phyloP scores from a whole-genome alignment of 2,329 filamentous ascomycete genomes.

The Neonectria faginata region DNA sequence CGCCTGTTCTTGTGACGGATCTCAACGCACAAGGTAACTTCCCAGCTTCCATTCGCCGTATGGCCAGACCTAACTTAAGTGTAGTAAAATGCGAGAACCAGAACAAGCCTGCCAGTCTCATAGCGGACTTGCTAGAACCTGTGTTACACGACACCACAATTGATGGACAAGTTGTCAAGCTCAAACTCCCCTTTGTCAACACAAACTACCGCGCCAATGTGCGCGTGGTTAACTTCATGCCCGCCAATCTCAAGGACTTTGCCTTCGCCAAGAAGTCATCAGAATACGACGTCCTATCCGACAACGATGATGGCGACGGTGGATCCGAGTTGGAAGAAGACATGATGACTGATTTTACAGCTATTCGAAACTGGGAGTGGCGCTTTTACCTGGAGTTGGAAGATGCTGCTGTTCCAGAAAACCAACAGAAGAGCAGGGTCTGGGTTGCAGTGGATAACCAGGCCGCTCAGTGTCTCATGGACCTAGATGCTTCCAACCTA shows the following conservation, averaged over 20 bases:
- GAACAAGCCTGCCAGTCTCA: conserved; percentile 49
- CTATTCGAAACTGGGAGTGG: conserved; percentile 77
- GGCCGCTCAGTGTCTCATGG: conserved; percentile 61
- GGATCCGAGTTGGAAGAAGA: conserved; percentile 43
- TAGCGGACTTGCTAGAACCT: conserved; percentile 57
- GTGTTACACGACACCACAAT: conserved; percentile 57
- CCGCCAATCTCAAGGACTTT: conserved; percentile 78
- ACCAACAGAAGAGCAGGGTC: conserved; percentile 59
- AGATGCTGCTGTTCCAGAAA: conserved; percentile 62
- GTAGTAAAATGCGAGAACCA: conserved; percentile 61
- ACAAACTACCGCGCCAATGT: conserved; percentile 75
- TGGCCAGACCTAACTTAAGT: conserved; percentile 23
- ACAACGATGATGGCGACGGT: conserved; percentile 47
- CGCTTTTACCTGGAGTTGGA: conserved; percentile 83
- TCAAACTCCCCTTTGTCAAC: conserved; percentile 79
- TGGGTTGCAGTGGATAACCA: conserved; percentile 76
- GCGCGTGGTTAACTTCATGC: conserved; percentile 86
- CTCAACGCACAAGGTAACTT: conserved; percentile 50
- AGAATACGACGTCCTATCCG: conserved; percentile 65
- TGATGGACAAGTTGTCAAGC: conserved; percentile 49
- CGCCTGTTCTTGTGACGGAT: conserved; percentile 43
- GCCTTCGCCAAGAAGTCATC: conserved; percentile 57
- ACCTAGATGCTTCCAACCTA: conserved; percentile 66
- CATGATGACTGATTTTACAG: conserved; percentile 41
- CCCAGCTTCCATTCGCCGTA: too few relatives aligned